Base-by-base conservation (phyloP, 352 stramenopile species). In the Saprolegnia parasitica region DNA sequence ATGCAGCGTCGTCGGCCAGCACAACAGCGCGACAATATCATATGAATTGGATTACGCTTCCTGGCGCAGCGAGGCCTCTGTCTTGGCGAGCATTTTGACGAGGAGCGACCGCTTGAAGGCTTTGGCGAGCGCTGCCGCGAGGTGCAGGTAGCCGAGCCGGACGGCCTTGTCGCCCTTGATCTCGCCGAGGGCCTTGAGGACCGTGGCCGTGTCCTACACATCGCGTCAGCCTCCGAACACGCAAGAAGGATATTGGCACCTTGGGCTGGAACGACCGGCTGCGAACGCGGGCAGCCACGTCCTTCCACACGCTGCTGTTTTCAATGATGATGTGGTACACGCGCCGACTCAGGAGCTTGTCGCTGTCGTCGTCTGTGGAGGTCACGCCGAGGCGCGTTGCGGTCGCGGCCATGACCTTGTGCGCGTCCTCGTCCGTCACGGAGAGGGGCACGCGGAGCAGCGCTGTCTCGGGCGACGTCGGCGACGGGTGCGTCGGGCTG, bases 231-330 rank as follows among this genome's bases (percentile, higher is more conserved):
- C 42, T 15, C 20, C 4, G 26, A 61, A 49, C 18, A n/a, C 42
- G 16, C 39, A 29, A 2, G 29, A 20, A 15, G 2, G 29, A 35
- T 35, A 35, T 35, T 35, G 18, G 13, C 56, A 67, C 58, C 63
- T 26, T 70, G 16, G 63, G 32, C 54, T 60, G 54, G 62, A 70
- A 70, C 29, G 78, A 77, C 5, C 86, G 78, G 3, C 81, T 77
- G 65, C 89, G 91, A 66, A 93, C 88, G n/a, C 93, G 67, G 11
- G 78, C 82, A 39, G 92, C 74, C 46, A 95, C 86, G n/a, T 83
- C 89, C 58, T 82, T 90, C 87, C 87, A 95, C 0, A 82, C 74
- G 56, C 91, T 82, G 84, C 84, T 93, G 56, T 95, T 93, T 56
- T 93, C 84, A 6, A 83, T 83, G n/a, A 95, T 74, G 3, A 92